These are phyloP conservation scores for Curvularia hawaiiensis DNA, from an alignment of 2,329 filamentous ascomycete genomes.

Conservation along the genomic window DNA sequence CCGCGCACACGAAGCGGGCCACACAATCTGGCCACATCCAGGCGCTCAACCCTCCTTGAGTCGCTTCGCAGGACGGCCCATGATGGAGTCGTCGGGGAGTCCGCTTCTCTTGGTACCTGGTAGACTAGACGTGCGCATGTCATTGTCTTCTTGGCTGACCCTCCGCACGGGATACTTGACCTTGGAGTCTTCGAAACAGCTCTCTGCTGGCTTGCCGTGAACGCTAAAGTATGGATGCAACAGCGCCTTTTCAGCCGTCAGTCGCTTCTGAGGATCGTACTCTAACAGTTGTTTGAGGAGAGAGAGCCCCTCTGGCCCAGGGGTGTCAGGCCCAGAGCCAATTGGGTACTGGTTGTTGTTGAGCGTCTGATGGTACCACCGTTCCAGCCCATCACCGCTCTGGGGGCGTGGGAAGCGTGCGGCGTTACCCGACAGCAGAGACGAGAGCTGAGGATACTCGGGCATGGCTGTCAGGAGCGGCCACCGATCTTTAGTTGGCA, in stretches of 20 bases:
- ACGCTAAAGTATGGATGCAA: slow-evolving; percentile 85
- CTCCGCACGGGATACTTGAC: slow-evolving; percentile 87
- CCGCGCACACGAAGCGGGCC: not conserved
- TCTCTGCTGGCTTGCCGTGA: slow-evolving; percentile 66
- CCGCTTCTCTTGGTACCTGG: slow-evolving; percentile 91
- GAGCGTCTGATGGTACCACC: slow-evolving; percentile 60
- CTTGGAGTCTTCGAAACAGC: slow-evolving; percentile 90
- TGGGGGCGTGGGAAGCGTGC: slow-evolving; percentile 57
- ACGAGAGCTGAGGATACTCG: slow-evolving; percentile 75
- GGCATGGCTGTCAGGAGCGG: slow-evolving; percentile 83
- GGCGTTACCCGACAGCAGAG: slow-evolving; percentile 53
- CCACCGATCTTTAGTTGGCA: slow-evolving; percentile 89
- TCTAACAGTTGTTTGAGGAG: slow-evolving; percentile 83
- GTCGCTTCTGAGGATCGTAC: slow-evolving; percentile 87
- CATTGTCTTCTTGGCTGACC: slow-evolving; percentile 93
- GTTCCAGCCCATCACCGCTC: slow-evolving; percentile 64
- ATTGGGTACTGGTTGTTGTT: slow-evolving; percentile 54
- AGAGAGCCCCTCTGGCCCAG: slow-evolving; percentile 73
- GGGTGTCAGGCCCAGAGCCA: slow-evolving; percentile 43
- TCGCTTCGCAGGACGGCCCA: slow-evolving; percentile 60
- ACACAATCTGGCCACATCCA: not conserved
- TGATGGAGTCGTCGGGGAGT: slow-evolving; percentile 78
- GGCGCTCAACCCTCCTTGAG: slow-evolving; percentile 53
- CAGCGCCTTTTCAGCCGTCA: slow-evolving; percentile 88
- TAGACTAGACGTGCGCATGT: slow-evolving; percentile 87